Percentiles rank a stretch among this genome's conserved stretches.
Conservation (phyloP, 345 rosid species). For the Gossypium rotundifolium region DNA sequence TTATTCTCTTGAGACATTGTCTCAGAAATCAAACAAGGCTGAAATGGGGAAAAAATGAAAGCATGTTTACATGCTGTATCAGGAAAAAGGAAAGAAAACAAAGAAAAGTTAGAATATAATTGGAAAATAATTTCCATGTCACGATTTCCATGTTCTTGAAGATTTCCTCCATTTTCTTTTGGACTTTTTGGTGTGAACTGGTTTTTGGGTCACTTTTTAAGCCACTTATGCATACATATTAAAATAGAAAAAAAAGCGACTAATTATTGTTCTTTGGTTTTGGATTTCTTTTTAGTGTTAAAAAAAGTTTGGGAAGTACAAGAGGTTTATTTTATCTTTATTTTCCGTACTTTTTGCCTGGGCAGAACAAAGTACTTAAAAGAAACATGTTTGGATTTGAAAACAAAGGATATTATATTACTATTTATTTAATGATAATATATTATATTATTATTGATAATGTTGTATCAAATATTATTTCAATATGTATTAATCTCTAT, state of each 20-base stretch:
- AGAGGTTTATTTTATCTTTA: conserved; percentile 4
- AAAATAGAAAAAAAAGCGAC: conserved; percentile 7
- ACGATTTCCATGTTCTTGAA: conserved; percentile 52
- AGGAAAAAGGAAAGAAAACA: conserved; percentile 17
- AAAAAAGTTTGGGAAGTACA: not conserved
- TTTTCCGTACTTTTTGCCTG: too few relatives aligned
- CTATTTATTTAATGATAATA: too few relatives aligned
- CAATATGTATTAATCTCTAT: too few relatives aligned
- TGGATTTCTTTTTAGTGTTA: too few relatives aligned
- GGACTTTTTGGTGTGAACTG: conserved; percentile 28
- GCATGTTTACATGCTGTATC: conserved; percentile 28
- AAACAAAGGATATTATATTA: too few relatives aligned
- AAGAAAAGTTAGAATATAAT: conserved; percentile 25
- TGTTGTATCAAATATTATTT: too few relatives aligned
- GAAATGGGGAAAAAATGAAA: conserved; percentile 15
- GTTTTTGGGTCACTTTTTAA: conserved; percentile 19
- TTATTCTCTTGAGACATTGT: conserved; percentile 25
- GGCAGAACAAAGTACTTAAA: too few relatives aligned
- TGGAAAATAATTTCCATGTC: conserved; percentile 41
- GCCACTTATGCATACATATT: conserved; percentile 12
- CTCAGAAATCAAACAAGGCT: conserved; percentile 23
- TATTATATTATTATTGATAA: too few relatives aligned
- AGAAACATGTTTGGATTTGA: too few relatives aligned
- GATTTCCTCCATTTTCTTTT: conserved; percentile 34
- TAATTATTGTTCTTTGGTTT: not conserved